Conservation (phyloP, 2,329 filamentous ascomycete genomes). For the Ilyonectria mors-panacis region DNA sequence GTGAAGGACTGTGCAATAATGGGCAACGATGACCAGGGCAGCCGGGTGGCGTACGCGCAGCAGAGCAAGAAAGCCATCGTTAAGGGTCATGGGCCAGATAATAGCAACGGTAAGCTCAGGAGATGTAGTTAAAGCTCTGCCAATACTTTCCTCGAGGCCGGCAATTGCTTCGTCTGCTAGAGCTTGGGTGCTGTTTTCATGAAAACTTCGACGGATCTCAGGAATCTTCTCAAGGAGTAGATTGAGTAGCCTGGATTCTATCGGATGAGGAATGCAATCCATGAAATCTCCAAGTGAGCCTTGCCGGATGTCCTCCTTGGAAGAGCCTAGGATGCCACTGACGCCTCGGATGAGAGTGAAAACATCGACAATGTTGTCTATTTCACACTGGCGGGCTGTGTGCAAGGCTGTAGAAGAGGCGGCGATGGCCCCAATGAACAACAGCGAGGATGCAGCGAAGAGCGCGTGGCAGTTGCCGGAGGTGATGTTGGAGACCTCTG, state of each 20-base stretch:
- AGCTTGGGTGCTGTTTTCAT: not conserved
- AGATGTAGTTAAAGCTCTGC: slow-evolving; percentile 5
- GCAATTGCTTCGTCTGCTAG: not conserved
- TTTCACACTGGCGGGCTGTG: not conserved
- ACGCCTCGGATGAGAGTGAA: slow-evolving; percentile 6
- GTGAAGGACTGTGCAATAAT: slow-evolving; percentile 22
- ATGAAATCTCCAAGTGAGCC: slow-evolving; percentile 20
- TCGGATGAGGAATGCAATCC: slow-evolving; percentile 2
- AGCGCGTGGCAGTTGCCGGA: slow-evolving; percentile 23
- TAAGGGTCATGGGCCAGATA: slow-evolving; percentile 19
- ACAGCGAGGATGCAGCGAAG: slow-evolving; percentile 20
- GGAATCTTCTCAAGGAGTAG: slow-evolving; percentile 5
- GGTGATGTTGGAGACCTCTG: slow-evolving; percentile 10
- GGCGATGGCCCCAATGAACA: slow-evolving; percentile 20
- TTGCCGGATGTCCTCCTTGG: not conserved
- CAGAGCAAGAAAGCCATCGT: slow-evolving; percentile 16
- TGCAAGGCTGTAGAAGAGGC: not conserved
- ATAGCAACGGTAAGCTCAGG: slow-evolving; percentile 24
- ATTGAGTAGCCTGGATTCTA: not conserved
- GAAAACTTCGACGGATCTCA: not conserved
- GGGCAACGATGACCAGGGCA: slow-evolving; percentile 6
- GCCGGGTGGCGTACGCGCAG: slow-evolving; percentile 11
- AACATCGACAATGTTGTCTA: not conserved
- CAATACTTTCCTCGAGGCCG: not conserved
- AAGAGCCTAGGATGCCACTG: not conserved